Evolutionary conservation across 106 monocot species (phyloP).

Genomic region (Amphibolis antarctica): DNA sequence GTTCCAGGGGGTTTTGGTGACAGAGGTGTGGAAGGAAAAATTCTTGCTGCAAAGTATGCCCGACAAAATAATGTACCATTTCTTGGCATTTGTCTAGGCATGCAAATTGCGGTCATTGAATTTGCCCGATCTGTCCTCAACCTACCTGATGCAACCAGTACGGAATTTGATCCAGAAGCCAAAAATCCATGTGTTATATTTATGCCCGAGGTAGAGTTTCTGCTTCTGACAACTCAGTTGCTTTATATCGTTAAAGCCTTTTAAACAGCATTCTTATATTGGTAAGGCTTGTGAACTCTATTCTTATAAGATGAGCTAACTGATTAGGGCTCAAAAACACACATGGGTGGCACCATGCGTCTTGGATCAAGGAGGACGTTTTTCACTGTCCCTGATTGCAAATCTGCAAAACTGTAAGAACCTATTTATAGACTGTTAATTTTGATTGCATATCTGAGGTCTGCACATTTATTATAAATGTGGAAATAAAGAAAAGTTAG

Average conservation of each 20-base stretch:
- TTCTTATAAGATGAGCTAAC: background rate
- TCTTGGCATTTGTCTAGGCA: conserved; percentile 95
- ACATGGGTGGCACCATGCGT: conserved; percentile 97
- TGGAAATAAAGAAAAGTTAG: too few species aligned
- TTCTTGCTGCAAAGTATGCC: conserved; percentile 84
- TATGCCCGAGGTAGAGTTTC: conserved; percentile 81
- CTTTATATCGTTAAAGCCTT: background rate
- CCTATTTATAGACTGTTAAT: background rate
- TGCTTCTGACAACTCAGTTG: background rate
- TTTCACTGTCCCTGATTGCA: conserved; percentile 50
- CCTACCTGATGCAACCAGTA: conserved; percentile 80
- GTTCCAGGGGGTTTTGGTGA: conserved; percentile 99
- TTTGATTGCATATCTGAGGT: too few species aligned
- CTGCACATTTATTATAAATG: too few species aligned
- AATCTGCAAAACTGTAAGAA: conserved; percentile 77
- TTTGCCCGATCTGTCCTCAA: conserved; percentile 77
- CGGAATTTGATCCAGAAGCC: conserved; percentile 69
- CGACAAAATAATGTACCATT: conserved; percentile 85
- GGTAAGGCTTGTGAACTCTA: background rate
- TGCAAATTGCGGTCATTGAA: conserved; percentile 96
- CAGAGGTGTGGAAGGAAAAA: conserved; percentile 87
- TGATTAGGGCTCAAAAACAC: conserved; percentile 86
- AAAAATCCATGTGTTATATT: conserved; percentile 74
- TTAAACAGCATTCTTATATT: too few species aligned
- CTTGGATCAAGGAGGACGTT: conserved; percentile 85